A percentile compares a stretch with the other conserved stretches of the same genome.
phyloP scores from a whole-genome alignment of 2,329 filamentous ascomycete genomes.

The Neofusicoccum cordaticola region DNA sequence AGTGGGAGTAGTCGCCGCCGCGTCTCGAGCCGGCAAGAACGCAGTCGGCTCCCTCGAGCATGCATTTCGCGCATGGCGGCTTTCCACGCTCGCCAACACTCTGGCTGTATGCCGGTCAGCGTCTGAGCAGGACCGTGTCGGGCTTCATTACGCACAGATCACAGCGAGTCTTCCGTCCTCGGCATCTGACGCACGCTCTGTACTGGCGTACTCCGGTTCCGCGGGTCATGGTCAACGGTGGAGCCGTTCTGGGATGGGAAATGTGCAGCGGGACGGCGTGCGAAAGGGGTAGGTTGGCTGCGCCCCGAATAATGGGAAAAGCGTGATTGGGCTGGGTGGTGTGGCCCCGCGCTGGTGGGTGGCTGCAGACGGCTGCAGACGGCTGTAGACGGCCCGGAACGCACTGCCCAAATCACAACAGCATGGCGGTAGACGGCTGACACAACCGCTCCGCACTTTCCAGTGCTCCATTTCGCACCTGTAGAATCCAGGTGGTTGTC shows the following conservation, averaged over 20 bases:
- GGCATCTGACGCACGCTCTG: conserved; percentile 16
- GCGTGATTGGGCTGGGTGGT: neutral
- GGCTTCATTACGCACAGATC: neutral
- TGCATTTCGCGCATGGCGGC: conserved; percentile 17
- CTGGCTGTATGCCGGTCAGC: neutral
- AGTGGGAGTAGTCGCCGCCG: conserved; percentile 15
- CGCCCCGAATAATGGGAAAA: neutral
- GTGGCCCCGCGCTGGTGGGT: neutral
- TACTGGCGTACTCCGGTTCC: conserved; percentile 15
- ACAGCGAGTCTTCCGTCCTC: conserved; percentile 13
- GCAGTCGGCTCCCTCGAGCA: conserved; percentile 9
- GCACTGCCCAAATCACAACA: too few species aligned
- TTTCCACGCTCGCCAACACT: conserved; percentile 15
- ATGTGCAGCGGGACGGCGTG: neutral
- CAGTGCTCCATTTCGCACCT: too few species aligned
- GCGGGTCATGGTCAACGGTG: conserved; percentile 3
- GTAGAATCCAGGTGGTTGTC: too few species aligned
- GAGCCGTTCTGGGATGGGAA: neutral
- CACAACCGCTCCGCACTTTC: too few species aligned
- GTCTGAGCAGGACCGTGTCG: neutral
- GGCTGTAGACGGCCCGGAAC: neutral
- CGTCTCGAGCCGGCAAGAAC: conserved; percentile 12
- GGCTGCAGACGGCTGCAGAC: neutral
- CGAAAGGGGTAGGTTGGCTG: neutral
- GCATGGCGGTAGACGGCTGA: too few species aligned